Evolutionary conservation across 352 stramenopile species (phyloP), one percentile per base, ranked within the genome.

Genomic region (Phytophthora fragariaefolia): DNA sequence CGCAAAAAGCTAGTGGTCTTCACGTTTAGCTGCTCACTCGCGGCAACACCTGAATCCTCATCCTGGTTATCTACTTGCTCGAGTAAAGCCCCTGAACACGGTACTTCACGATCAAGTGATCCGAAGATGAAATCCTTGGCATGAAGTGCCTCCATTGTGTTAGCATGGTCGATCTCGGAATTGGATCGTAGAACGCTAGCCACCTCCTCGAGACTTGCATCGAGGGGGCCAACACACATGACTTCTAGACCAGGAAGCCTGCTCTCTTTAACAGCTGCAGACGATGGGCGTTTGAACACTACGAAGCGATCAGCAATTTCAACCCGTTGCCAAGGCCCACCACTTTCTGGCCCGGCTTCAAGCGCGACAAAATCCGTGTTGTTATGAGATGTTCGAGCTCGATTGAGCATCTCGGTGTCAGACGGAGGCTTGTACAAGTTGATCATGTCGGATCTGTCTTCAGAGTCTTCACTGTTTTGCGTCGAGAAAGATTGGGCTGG

Each of bases 1-100:
- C 65, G 64, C 32, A 67, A 49, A 24, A 77, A 77, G 36, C 64
- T 74, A 54, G 36, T 65, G 43, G 69, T 77, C 42, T 77, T 77
- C 12, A 68, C 60, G 13, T 32, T 54, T 22, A 75, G 55, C 5
- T 77, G 63, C 13, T 60, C 62, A 4, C 30, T 59, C 2, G 24
- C 6, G 23, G 49, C n/a, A 7, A 13, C 26, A 8, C 30, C 18
- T 9, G 45, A 9, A 3, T 55, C 17, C 1, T 75, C 50, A 10
- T 50, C 50, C 27, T 57, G 24, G 27, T 54, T 45, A 7, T 65
- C n/a, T 4, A 24, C 17, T 6, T 53, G 20, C 6, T 63, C 28
- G 4, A 30, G 2, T 13, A 24, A 6, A 20, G 36, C 15, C 4
- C 4, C 23, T 3, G 52, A 59, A 28, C 53, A 69, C 6, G 47